Evolutionary conservation across 768 basidiomycete genomes (phyloP), one percentile per base, ranked within the genome.

Genomic region (Boletales sp.): DNA sequence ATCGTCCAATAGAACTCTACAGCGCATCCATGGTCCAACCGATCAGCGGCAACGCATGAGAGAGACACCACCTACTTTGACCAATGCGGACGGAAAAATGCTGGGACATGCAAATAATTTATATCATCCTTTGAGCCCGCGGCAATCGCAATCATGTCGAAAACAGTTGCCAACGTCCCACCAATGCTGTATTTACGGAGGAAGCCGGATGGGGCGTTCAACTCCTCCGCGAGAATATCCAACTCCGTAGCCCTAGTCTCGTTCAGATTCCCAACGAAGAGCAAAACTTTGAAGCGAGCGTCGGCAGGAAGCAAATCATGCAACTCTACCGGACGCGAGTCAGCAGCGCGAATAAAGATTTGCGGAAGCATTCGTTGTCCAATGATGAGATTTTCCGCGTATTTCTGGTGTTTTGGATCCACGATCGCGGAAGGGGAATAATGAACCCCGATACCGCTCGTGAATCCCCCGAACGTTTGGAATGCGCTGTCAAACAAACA

Each of bases 271-370:
- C 73, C 72, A 6, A 63, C 57, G 45, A 74, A 74, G 38, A 70
- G 17, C 8, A 74, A 39, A 8, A 74, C 15, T 37, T 76, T 71
- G 62, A 72, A 77, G 17, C 73, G 62, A 14, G 54, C 56, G 36
- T 77, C 71, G 2, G 69, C 47, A 0, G 67, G 67, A n/a, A 75
- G 59, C 21, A 74, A 43, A 50, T 76, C 74, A 4, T 74, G 74
- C 29, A 77, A 53, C 17, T 77, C 70, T 15, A 66, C 45, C 0
- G 71, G 70, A 5, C 68, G 64, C 7, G 60, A 62, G 39, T 77
- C 67, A 5, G 71, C 69, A 9, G 68, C 65, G 7, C 69, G 64
- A 17, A 72, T 60, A 24, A 74, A 65, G 5, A 63, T 42, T 19
- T 70, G 66, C 0, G 74, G 69, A 8, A 57, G 63, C 59, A 74